Conservation (phyloP, 805 yeast genomes). For the Lipomyces mesembrius region DNA sequence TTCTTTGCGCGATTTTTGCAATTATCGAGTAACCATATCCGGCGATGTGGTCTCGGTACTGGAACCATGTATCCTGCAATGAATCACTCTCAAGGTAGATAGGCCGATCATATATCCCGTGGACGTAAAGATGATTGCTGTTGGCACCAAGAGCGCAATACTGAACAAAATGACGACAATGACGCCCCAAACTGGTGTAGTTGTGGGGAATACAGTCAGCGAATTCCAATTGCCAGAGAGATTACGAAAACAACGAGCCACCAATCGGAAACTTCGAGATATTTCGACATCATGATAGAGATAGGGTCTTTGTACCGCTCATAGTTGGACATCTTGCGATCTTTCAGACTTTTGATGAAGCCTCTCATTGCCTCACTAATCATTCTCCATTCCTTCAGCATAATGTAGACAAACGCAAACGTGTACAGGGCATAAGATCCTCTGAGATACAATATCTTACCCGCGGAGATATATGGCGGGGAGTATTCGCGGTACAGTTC, state of each 20-base stretch:
- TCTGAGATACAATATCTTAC: slow-evolving; percentile 53
- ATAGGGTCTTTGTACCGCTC: slow-evolving; percentile 52
- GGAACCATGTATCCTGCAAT: slow-evolving; percentile 24
- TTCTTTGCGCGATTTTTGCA: slow-evolving; percentile 55
- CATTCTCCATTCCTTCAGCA: slow-evolving; percentile 62
- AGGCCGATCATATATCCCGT: slow-evolving; percentile 65
- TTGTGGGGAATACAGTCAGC: slow-evolving; percentile 43
- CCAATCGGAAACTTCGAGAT: slow-evolving; percentile 64
- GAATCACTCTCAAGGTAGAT: slow-evolving; percentile 42
- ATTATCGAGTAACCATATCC: too few species aligned
- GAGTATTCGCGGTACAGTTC: slow-evolving; percentile 60
- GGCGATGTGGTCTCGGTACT: too few species aligned
- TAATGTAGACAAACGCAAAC: slow-evolving; percentile 64
- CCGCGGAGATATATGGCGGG: slow-evolving; percentile 58
- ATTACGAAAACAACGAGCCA: slow-evolving; percentile 50
- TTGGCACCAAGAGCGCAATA: slow-evolving; percentile 61
- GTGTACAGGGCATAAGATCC: slow-evolving; percentile 54
- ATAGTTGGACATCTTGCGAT: slow-evolving; percentile 54
- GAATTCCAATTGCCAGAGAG: slow-evolving; percentile 44
- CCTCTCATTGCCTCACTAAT: slow-evolving; percentile 61
- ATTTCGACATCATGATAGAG: slow-evolving; percentile 51
- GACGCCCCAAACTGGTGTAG: slow-evolving; percentile 67
- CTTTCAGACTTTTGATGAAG: slow-evolving; percentile 53
- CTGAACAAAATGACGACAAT: slow-evolving; percentile 60
- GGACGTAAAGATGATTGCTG: slow-evolving; percentile 63